Evolutionary conservation across 345 rosid genomes (phyloP), one percentile per base, ranked within the genome.

Genomic region (Viola odorata): DNA sequence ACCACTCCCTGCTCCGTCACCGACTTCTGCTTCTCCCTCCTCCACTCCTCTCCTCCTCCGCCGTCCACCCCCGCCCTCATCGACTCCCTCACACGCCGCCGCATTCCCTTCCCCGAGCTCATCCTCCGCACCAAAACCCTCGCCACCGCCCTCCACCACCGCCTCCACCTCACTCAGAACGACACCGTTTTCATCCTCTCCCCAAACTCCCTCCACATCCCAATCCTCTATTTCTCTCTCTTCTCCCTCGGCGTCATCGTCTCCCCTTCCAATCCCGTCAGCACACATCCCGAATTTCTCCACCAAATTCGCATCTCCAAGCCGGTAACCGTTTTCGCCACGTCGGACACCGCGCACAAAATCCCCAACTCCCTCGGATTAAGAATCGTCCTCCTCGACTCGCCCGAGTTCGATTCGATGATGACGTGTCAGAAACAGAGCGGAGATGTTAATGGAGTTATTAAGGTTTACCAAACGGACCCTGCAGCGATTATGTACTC

Each of bases 401-500:
- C 86, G 23, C 63, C 65, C 5, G 79, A 70, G 61, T 79, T 81
- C 67, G 84, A 82, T 53, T 75, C 83, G 10, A 49, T 80, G 12
- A 58, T 59, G 72, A 65, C 66, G 54, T 40, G 16, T 60, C 67
- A n/a, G 50, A 12, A 14, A 15, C 40, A 49, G 45, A 16, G 40
- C 1, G 52, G 32, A 40, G 53, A 44, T 12, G 51, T 14, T 3
- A 47, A 12, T 12, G 59, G 58, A n/a, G 47, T n/a, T 8, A 61
- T 40, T 8, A 49, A 36, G 23, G 76, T 77, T 17, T 58, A 12
- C n/a, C 80, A 75, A 51, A 78, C 84, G 5, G 87, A 80, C 58
- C 70, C 79, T 1, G 91, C 87, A 37, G 78, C 76, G 67, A 77
- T 85, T 63, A 65, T 85, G 41, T 85, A 78, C 74, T 85, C 91